Conservation (phyloP, 768 basidiomycete genomes). For the Trametes punicea region DNA sequence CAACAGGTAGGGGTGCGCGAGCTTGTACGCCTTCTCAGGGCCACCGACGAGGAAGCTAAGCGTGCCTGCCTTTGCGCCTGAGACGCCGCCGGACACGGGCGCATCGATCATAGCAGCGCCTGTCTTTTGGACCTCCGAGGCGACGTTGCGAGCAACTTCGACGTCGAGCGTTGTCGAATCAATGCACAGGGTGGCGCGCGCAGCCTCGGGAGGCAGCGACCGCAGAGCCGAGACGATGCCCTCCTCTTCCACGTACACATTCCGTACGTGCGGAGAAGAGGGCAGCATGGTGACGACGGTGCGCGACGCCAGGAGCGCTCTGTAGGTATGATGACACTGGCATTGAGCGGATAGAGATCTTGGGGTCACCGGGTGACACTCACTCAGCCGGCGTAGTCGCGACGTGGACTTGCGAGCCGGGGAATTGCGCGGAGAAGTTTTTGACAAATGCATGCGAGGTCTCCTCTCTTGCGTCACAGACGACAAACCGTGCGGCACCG, state of each 20-base stretch:
- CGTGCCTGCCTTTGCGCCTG: slow-evolving; percentile 84
- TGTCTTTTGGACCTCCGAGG: slow-evolving; percentile 45
- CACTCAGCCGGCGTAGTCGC: slow-evolving; percentile 71
- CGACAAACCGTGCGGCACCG: slow-evolving; percentile 57
- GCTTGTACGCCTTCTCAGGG: slow-evolving; percentile 50
- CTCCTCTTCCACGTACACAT: slow-evolving; percentile 61
- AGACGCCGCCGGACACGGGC: slow-evolving; percentile 89
- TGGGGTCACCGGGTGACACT: slow-evolving; percentile 31
- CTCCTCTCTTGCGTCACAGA: slow-evolving; percentile 73
- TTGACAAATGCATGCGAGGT: slow-evolving; percentile 53
- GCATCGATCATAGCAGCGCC: slow-evolving; percentile 87
- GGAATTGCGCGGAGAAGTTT: slow-evolving; percentile 54
- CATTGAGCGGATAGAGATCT: not conserved
- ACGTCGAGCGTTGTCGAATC: slow-evolving; percentile 93
- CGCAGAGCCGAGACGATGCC: slow-evolving; percentile 66
- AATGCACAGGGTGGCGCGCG: slow-evolving; percentile 61
- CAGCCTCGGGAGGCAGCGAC: slow-evolving; percentile 36
- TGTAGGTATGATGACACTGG: slow-evolving; percentile 28
- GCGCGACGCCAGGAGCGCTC: slow-evolving; percentile 59
- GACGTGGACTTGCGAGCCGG: slow-evolving; percentile 55
- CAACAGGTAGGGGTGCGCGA: slow-evolving; percentile 56
- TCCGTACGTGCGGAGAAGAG: slow-evolving; percentile 81
- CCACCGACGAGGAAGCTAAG: slow-evolving; percentile 93
- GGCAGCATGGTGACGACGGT: slow-evolving; percentile 90
- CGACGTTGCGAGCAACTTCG: slow-evolving; percentile 62